A percentile compares a stretch with the other conserved stretches of the same genome.
Evolutionary conservation across 805 yeast genomes (phyloP).

Genomic region (Suhomyces faveliae): DNA sequence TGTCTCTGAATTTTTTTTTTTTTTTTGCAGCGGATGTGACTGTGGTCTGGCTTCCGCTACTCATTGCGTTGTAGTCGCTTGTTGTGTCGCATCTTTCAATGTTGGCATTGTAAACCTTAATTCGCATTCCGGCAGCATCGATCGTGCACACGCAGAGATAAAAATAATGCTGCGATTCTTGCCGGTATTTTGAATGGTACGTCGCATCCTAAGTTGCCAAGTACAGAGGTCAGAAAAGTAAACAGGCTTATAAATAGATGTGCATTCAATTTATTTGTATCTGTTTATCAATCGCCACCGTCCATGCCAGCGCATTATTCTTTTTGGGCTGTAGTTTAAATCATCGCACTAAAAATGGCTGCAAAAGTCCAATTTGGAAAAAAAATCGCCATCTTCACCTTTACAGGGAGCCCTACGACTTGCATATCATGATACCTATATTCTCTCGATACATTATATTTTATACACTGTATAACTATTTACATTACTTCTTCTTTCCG

Average conservation of each 20-base stretch:
- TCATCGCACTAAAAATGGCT: too few species aligned
- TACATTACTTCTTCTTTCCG: conserved; percentile 3
- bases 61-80: too few species aligned
- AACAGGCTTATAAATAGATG: too few species aligned
- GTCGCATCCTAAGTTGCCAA: not conserved
- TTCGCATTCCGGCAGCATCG: not conserved
- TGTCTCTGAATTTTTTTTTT: not conserved
- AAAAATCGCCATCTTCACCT: too few species aligned
- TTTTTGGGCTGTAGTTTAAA: too few species aligned
- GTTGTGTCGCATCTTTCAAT: not conserved
- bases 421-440: not conserved
- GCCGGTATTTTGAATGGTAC: not conserved
- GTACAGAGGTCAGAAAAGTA: not conserved
- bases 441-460: not conserved
- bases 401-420: too few species aligned
- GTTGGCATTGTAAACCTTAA: not conserved
- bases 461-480: too few species aligned
- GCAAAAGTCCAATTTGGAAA: too few species aligned
- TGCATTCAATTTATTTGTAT: too few species aligned
- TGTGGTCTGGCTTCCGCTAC: not conserved
- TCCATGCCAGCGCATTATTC: too few species aligned
- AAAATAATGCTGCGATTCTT: not conserved
- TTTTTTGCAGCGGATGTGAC: not conserved
- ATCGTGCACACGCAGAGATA: not conserved
- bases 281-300: too few species aligned